Conservation (phyloP, 2,329 filamentous ascomycete species). For the Cladosporium halotolerans region DNA sequence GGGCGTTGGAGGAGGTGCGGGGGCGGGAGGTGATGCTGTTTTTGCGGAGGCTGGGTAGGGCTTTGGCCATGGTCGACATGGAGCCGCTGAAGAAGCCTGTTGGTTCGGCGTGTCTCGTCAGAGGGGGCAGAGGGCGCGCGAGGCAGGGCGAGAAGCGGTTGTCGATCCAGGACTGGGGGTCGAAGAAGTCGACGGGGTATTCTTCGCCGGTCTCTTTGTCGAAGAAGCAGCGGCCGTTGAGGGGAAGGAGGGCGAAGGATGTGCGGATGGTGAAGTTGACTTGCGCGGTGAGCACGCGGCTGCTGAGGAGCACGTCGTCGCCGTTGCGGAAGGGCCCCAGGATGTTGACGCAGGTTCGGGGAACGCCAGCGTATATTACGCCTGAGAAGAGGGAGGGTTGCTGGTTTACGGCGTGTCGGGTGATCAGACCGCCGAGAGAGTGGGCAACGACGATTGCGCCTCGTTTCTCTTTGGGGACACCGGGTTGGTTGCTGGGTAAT, state of each 20-base stretch:
- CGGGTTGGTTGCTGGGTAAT: constrained; percentile 66
- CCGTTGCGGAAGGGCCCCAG: constrained; percentile 83
- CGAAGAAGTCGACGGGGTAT: constrained; percentile 79
- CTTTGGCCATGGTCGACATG: constrained; percentile 43
- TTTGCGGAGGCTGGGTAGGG: constrained; percentile 32
- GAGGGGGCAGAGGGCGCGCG: constrained; percentile 57
- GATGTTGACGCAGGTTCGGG: constrained; percentile 84
- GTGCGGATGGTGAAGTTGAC: constrained; percentile 90
- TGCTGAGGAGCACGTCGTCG: constrained; percentile 85
- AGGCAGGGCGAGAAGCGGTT: constrained; percentile 74
- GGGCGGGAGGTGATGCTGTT: constrained; percentile 17
- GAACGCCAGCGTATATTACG: constrained; percentile 77
- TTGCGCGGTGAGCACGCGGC: constrained; percentile 81
- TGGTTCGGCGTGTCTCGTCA: constrained; percentile 28
- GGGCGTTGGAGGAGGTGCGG: constrained; percentile 1
- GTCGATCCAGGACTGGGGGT: constrained; percentile 71
- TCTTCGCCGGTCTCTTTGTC: constrained; percentile 74
- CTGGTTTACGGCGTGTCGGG: constrained; percentile 78
- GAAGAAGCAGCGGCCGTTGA: constrained; percentile 82
- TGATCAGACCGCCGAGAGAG: constrained; percentile 80
- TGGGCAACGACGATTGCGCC: constrained; percentile 82
- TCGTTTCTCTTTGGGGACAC: constrained; percentile 45
- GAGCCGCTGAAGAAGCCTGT: constrained; percentile 40
- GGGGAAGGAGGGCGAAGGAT: constrained; percentile 75
- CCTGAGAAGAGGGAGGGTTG: constrained; percentile 79